phyloP scores from a whole-genome alignment of 2,329 filamentous ascomycete species.

The Colletotrichum higginsianum region DNA sequence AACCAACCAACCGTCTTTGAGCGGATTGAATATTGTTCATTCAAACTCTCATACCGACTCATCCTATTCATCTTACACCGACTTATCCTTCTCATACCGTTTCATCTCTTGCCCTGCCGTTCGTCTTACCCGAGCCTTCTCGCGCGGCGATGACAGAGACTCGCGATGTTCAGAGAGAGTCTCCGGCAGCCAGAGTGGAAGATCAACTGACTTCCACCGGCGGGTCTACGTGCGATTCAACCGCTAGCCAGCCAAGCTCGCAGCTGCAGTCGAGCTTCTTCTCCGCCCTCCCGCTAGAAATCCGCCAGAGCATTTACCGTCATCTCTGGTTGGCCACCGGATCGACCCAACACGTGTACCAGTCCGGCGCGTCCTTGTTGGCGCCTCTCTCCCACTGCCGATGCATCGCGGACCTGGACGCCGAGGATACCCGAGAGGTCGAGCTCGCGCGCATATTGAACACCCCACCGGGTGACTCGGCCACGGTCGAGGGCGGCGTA shows the following conservation, averaged over 20 bases:
- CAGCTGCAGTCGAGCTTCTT: conserved; percentile 32
- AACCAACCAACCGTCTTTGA: too few species aligned
- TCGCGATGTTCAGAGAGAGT: neutral
- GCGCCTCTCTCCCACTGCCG: conserved; percentile 33
- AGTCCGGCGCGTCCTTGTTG: conserved; percentile 12
- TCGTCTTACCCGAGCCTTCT: too few species aligned
- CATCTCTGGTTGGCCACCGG: conserved; percentile 32
- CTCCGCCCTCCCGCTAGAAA: conserved; percentile 30
- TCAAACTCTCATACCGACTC: neutral
- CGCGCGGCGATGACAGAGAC: neutral
- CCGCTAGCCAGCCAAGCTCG: neutral
- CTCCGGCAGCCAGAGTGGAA: neutral
- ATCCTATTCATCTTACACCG: neutral
- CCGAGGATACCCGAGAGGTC: conserved; percentile 32
- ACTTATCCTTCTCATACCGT: neutral
- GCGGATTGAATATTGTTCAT: neutral
- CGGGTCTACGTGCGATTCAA: neutral
- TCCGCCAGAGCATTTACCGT: conserved; percentile 34
- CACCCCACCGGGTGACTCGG: conserved; percentile 9
- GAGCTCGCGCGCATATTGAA: conserved; percentile 26
- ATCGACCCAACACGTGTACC: conserved; percentile 34
- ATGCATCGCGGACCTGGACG: conserved; percentile 30
- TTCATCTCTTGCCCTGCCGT: neutral
- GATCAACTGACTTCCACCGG: neutral
- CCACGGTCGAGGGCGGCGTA: neutral